Base-by-base conservation (phyloP, 2,329 filamentous ascomycete genomes). In the Drechslerella dactyloides region DNA sequence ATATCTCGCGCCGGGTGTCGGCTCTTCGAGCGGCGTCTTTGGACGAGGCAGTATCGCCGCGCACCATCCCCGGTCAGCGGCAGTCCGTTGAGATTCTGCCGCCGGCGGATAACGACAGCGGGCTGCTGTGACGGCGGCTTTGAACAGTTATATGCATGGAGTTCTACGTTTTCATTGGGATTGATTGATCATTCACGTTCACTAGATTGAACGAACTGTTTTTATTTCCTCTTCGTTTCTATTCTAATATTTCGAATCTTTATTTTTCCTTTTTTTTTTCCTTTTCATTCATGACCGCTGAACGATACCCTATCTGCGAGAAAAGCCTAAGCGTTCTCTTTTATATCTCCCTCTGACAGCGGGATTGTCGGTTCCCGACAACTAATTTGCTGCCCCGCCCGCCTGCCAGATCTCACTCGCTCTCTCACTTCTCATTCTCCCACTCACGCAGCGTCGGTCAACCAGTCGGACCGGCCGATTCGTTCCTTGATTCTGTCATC, bases 1-100 rank as follows among this genome's bases (percentile, higher is more conserved):
- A 76, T 56, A 42, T 69, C 56, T 76, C 74, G n/a, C 62, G 74
- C 19, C 60, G 73, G 37, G 63, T 10, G 65, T 75, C 56, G 53
- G 56, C 35, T 74, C 68, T 30, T 56, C 4, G 37, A 17, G 5
- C 37, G 13, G 37, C 37, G 37, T 15, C 11, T 17, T 2, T 13
- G 4, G 37, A 42, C 11, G 30, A 53, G 50, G 50, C 21, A 5
- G 30, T 52, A 51, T 5, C 35, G 46, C 4, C 23, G 33, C 21
- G 21, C 21, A n/a, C 23, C 15, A 10, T 52, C 50, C 3, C 37
- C 37, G 37, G 37, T 3, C 37, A 5, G 13, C 37, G 37, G n/a
- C 11, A 13, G n/a, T 17, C 37, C 13, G 42, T 10, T 17, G 66
- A 70, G 10, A 53, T 63, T 44, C 48, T 40, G 23, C 46, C 46